phyloP scores from a whole-genome alignment of 1,284 basidiomycete species.

The Moniliella sp. region DNA sequence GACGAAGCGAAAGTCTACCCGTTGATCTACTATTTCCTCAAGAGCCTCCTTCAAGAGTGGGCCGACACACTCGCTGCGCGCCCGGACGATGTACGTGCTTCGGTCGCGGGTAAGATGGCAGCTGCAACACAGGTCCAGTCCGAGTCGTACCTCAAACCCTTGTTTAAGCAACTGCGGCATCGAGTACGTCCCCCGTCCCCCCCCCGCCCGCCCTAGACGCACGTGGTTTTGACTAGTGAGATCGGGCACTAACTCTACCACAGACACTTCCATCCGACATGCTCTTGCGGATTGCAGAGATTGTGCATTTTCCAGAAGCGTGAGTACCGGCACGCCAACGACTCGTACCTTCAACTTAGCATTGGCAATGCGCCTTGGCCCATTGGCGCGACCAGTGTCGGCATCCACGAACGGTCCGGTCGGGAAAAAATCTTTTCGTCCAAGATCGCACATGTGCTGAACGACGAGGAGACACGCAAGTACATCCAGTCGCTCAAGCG shows the following conservation, averaged over 20 bases:
- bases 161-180: slow-evolving; percentile 70
- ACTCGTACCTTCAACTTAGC: slow-evolving; percentile 79
- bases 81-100: slow-evolving; percentile 44
- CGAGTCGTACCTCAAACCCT: slow-evolving; percentile 81
- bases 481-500: slow-evolving; percentile 95
- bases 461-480: slow-evolving; percentile 82
- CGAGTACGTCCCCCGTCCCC: slow-evolving; percentile 42
- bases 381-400: slow-evolving; percentile 96
- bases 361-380: slow-evolving; percentile 99
- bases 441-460: slow-evolving; percentile 82
- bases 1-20: slow-evolving; percentile 93
- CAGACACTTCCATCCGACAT: slow-evolving; percentile 65
- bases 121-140: slow-evolving; percentile 87
- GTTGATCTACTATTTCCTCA: slow-evolving; percentile 85
- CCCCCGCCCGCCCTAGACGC: too few relatives aligned
- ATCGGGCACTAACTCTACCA: too few relatives aligned
- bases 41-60: slow-evolving; percentile 76
- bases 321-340: slow-evolving; percentile 81
- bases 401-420: slow-evolving; percentile 90
- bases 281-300: slow-evolving; percentile 69
- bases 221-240: too few relatives aligned
- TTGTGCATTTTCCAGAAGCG: slow-evolving; percentile 87
- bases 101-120: slow-evolving; percentile 76
- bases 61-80: slow-evolving; percentile 73
- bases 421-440: slow-evolving; percentile 89